Evolutionary conservation across 2,329 filamentous ascomycete genomes (phyloP).

Genomic region (Fusarium solani-melongenae): DNA sequence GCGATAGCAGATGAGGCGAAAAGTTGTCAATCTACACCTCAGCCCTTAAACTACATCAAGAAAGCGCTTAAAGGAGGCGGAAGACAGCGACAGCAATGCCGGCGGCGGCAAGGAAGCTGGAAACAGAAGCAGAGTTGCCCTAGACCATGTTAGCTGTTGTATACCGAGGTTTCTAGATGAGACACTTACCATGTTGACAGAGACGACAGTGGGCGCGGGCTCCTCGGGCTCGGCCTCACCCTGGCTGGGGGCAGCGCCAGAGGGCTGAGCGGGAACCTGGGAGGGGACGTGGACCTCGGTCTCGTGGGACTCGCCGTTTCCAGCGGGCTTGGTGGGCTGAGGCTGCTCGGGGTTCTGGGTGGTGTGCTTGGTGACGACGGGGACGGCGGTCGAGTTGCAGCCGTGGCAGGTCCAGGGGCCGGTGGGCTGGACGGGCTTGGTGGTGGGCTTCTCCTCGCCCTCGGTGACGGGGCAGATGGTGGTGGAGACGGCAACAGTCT

Average conservation of each 20-base stretch:
- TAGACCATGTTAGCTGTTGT: neutral
- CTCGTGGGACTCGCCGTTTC: neutral
- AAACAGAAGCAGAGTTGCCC: slow-evolving; percentile 13
- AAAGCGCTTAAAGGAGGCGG: neutral
- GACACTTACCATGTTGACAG: neutral
- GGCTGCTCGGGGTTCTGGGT: neutral
- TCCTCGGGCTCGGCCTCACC: neutral
- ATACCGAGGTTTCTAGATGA: neutral
- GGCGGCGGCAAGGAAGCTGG: slow-evolving; percentile 10
- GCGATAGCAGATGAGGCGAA: neutral
- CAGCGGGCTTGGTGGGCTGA: neutral
- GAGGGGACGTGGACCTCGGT: neutral
- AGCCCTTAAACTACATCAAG: neutral
- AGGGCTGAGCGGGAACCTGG: neutral
- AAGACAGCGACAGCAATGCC: neutral
- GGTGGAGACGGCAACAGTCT: slow-evolving; percentile 7
- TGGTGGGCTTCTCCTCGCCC: neutral
- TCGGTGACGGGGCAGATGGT: slow-evolving; percentile 7
- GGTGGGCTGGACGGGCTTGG: slow-evolving; percentile 6
- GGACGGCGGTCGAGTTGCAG: slow-evolving; percentile 9
- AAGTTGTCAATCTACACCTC: neutral
- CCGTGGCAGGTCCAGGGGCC: slow-evolving; percentile 5
- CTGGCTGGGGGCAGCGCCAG: neutral
- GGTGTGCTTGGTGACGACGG: slow-evolving; percentile 1
- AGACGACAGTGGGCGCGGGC: neutral